A percentile compares a stretch with the other conserved stretches of the same genome.
phyloP scores from a whole-genome alignment of 2,329 filamentous ascomycete species.

The Cordyceps cicadae region DNA sequence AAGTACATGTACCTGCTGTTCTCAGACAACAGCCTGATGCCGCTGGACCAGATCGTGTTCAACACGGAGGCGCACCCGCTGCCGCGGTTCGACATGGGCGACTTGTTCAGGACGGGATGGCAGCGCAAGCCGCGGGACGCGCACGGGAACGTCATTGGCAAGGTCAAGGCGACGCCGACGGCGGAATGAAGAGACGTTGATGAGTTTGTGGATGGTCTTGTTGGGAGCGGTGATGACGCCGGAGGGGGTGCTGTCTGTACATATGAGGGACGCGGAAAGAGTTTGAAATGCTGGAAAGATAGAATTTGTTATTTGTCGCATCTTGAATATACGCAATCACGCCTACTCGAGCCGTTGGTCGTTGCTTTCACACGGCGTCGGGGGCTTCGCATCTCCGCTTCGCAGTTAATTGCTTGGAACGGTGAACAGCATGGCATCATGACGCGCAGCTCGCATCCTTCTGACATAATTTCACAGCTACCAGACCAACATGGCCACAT shows the following conservation, averaged over 20 bases:
- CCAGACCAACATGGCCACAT: no score
- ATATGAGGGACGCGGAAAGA: not conserved
- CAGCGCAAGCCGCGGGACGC: slow-evolving; percentile 54
- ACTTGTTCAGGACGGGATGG: slow-evolving; percentile 75
- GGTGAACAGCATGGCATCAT: no score
- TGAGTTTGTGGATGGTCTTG: not conserved
- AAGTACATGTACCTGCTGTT: slow-evolving; percentile 98
- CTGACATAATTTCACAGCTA: no score
- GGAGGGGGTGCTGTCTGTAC: not conserved
- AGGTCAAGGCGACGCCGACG: not conserved
- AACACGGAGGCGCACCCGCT: slow-evolving; percentile 95
- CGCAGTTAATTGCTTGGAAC: no score
- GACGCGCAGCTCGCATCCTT: no score
- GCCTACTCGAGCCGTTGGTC: no score
- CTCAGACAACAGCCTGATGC: slow-evolving; percentile 71
- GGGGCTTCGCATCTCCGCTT: no score
- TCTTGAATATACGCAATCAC: not conserved
- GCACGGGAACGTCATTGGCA: slow-evolving; percentile 29
- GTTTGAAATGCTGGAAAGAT: not conserved
- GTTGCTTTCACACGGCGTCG: no score
- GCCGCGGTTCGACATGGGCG: slow-evolving; percentile 75
- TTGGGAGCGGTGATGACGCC: not conserved
- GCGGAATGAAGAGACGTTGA: not conserved
- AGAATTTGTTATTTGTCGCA: not conserved
- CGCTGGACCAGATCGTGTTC: slow-evolving; percentile 79